Evolutionary conservation across 2,329 filamentous ascomycete genomes (phyloP).

Genomic region (Seiridium cupressi): DNA sequence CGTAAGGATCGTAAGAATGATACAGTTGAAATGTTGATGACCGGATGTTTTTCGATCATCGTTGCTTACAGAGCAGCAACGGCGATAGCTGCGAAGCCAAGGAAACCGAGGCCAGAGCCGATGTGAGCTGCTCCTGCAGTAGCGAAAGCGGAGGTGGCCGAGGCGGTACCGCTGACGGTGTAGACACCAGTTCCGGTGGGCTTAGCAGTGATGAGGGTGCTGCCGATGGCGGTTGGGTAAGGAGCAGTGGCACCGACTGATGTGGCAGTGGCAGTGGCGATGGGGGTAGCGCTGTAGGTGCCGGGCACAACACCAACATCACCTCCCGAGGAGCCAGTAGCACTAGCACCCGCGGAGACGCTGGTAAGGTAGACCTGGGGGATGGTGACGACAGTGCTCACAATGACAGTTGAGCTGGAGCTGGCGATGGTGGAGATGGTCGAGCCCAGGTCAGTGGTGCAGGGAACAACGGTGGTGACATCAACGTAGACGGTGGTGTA

Average conservation of each 20-base stretch:
- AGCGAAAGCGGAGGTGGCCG: slow-evolving; percentile 19
- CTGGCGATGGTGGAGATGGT: slow-evolving; percentile 47
- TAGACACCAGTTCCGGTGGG: slow-evolving; percentile 28
- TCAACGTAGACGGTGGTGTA: slow-evolving; percentile 47
- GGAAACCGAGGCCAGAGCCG: slow-evolving; percentile 43
- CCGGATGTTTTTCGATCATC: slow-evolving; percentile 17
- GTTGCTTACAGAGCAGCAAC: slow-evolving; percentile 44
- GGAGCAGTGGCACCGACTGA: slow-evolving; percentile 17
- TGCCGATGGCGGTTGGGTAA: slow-evolving; percentile 15
- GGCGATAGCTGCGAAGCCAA: slow-evolving; percentile 42
- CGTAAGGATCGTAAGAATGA: slow-evolving; percentile 57
- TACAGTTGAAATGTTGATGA: slow-evolving; percentile 34
- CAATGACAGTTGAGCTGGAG: slow-evolving; percentile 45
- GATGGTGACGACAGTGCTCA: slow-evolving; percentile 45
- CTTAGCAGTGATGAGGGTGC: slow-evolving; percentile 36
- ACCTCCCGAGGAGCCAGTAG: slow-evolving; percentile 18
- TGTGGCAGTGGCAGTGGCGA: slow-evolving; percentile 30
- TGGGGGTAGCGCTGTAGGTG: slow-evolving; percentile 9
- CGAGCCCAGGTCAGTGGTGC: slow-evolving; percentile 42
- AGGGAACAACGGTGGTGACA: slow-evolving; percentile 51
- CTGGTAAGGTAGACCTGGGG: slow-evolving; percentile 37
- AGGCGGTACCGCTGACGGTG: slow-evolving; percentile 18
- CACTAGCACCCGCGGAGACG: slow-evolving; percentile 39
- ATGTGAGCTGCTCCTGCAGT: slow-evolving; percentile 32
- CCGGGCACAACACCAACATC: slow-evolving; percentile 22